Evolutionary conservation across 306 rosid genomes (phyloP).

Genomic region (Cucumis cinereus): DNA sequence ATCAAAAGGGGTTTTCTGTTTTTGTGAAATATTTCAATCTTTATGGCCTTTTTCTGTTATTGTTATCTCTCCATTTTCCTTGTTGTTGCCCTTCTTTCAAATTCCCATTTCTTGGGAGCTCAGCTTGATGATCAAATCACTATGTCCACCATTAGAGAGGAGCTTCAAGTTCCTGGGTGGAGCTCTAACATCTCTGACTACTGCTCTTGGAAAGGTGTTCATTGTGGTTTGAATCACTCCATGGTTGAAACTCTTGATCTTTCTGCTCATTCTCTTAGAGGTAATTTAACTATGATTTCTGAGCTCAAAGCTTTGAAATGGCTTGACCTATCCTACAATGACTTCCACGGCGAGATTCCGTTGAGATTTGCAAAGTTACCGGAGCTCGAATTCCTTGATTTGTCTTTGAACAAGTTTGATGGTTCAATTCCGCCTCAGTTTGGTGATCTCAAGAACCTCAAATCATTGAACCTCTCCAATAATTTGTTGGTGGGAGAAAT

Average conservation of each 20-base stretch:
- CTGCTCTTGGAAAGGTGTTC: slow-evolving; percentile 78
- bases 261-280: slow-evolving; percentile 59
- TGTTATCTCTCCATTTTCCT: slow-evolving; percentile 32
- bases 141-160: slow-evolving; percentile 48
- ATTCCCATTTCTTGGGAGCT: slow-evolving; percentile 31
- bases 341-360: slow-evolving; percentile 67
- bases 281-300: slow-evolving; percentile 60
- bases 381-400: slow-evolving; percentile 78
- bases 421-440: slow-evolving; percentile 67
- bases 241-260: slow-evolving; percentile 74
- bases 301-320: slow-evolving; percentile 74
- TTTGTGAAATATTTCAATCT: not conserved
- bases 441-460: slow-evolving; percentile 61
- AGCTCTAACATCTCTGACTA: slow-evolving; percentile 47
- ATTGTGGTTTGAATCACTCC: slow-evolving; percentile 51
- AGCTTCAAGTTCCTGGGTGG: slow-evolving; percentile 83
- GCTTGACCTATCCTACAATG: slow-evolving; percentile 80
- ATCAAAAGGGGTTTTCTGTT: not conserved
- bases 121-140: slow-evolving; percentile 49
- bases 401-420: slow-evolving; percentile 69
- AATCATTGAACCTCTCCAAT: slow-evolving; percentile 74
- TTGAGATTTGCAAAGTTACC: slow-evolving; percentile 48
- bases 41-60: slow-evolving; percentile 32
- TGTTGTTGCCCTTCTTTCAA: slow-evolving; percentile 39
- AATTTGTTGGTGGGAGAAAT: slow-evolving; percentile 67